phyloP scores from a whole-genome alignment of 1,139 yeast species.

The Protomyces arabidopsidicola region DNA sequence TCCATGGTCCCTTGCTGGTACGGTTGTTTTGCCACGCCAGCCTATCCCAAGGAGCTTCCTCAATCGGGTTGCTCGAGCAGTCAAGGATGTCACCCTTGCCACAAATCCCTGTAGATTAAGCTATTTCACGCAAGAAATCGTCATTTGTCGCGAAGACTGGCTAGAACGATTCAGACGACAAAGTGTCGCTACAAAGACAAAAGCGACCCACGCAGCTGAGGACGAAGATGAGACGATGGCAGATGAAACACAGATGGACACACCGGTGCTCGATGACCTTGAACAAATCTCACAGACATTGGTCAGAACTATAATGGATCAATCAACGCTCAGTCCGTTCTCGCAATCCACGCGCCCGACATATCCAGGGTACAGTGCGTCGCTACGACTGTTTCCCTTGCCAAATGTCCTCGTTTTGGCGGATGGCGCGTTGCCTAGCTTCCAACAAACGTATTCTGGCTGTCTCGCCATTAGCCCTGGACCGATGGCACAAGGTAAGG shows the following conservation, averaged over 20 bases:
- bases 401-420: conserved; percentile 29
- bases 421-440: conserved; percentile 28
- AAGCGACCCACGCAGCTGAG: conserved; percentile 2
- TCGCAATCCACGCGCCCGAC: conserved; percentile 56
- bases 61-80: conserved; percentile 58
- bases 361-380: conserved; percentile 63
- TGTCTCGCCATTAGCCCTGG: conserved; percentile 30
- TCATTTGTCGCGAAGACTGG: conserved; percentile 65
- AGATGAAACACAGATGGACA: conserved; percentile 24
- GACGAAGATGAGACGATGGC: conserved; percentile 13
- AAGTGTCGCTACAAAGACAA: conserved; percentile 43
- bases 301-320: conserved; percentile 54
- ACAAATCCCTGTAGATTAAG: conserved; percentile 74
- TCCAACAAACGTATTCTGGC: conserved; percentile 29
- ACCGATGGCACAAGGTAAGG: conserved; percentile 15
- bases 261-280: conserved; percentile 1
- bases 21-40: conserved; percentile 62
- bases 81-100: conserved; percentile 63
- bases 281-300: conserved; percentile 22
- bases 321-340: conserved; percentile 83
- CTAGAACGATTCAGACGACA: conserved; percentile 67
- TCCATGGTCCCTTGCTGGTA: conserved; percentile 83
- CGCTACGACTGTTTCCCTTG: conserved; percentile 49
- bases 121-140: conserved; percentile 74
- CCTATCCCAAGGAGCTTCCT: conserved; percentile 68